These are phyloP conservation scores for Parachaetomium inaequale DNA, from an alignment of 495 filamentous ascomycete species.

Conservation along the genomic window DNA sequence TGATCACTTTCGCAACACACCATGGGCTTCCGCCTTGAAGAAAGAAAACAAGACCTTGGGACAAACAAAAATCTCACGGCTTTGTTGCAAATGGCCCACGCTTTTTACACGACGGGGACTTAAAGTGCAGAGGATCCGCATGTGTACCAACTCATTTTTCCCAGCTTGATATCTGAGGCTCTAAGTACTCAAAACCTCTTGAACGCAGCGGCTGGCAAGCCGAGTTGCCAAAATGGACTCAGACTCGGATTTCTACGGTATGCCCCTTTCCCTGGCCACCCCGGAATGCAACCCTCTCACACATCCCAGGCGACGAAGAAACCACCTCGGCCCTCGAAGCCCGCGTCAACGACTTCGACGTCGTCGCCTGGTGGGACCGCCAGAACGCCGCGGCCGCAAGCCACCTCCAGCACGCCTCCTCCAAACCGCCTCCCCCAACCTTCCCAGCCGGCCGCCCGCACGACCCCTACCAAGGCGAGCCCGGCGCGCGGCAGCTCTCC, in stretches of 20 bases:
- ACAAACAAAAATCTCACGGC: not conserved
- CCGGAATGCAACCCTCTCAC: constrained; percentile 19
- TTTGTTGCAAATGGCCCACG: not conserved
- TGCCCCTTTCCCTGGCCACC: not conserved
- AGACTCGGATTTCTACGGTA: constrained; percentile 75
- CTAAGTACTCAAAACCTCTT: too few relatives aligned
- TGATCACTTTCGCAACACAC: not conserved
- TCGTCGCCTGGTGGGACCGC: constrained; percentile 31
- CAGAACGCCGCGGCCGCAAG: constrained; percentile 1
- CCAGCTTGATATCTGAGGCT: too few relatives aligned
- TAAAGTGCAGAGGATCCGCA: too few relatives aligned
- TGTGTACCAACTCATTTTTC: too few relatives aligned
- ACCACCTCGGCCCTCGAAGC: constrained; percentile 35
- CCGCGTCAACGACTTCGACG: constrained; percentile 43
- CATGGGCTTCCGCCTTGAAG: not conserved
- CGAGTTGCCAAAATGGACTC: constrained; percentile 49
- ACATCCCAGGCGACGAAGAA: constrained; percentile 50
- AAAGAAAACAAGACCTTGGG: not conserved
- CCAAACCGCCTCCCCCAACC: constrained; percentile 10
- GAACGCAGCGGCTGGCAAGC: too few relatives aligned
- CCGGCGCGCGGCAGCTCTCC: constrained; percentile 47
- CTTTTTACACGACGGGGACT: not conserved
- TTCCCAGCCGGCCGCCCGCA: constrained; percentile 19
- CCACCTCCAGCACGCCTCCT: constrained; percentile 1
- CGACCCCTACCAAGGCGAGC: constrained; percentile 45